phyloP scores from a whole-genome alignment of 176 grass and related monocot genomes.

The Triticum monococcum region DNA sequence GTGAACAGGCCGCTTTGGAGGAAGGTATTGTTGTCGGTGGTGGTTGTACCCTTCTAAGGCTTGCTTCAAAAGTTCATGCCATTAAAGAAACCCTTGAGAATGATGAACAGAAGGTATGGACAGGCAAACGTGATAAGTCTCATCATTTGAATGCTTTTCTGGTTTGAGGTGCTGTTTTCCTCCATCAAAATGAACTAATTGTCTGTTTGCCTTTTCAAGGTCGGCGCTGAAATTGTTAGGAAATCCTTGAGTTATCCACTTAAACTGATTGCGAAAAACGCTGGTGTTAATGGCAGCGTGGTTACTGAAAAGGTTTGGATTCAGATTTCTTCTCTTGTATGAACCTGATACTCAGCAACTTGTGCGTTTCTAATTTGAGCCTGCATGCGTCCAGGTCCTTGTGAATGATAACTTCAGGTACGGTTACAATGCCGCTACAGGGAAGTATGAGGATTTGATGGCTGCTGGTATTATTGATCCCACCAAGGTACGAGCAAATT shows the following conservation, averaged over 20 bases:
- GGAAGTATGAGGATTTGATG: constrained; percentile 93
- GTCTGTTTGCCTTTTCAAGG: constrained; percentile 29
- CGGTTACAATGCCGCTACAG: constrained; percentile 94
- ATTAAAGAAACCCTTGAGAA: constrained; percentile 88
- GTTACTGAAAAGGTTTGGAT: constrained; percentile 77
- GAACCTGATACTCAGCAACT: not conserved
- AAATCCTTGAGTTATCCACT: constrained; percentile 93
- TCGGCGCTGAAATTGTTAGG: constrained; percentile 87
- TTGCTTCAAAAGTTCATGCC: constrained; percentile 78
- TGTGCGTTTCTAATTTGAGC: not conserved
- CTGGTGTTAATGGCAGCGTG: constrained; percentile 89
- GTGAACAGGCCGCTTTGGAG: constrained; percentile 71
- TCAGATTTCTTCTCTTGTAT: not conserved
- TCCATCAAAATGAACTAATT: not conserved
- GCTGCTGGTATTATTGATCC: constrained; percentile 96
- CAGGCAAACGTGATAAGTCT: not conserved
- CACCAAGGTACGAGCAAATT: constrained; percentile 56
- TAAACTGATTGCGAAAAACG: constrained; percentile 93
- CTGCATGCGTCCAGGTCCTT: constrained; percentile 52
- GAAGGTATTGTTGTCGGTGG: constrained; percentile 97
- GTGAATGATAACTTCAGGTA: constrained; percentile 64
- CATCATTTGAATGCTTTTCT: not conserved
- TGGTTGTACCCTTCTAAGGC: constrained; percentile 86
- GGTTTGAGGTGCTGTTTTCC: not conserved
- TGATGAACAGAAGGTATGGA: constrained; percentile 85